Base-by-base conservation (phyloP, 2,329 filamentous ascomycete genomes). In the Ophiostoma sp. region DNA sequence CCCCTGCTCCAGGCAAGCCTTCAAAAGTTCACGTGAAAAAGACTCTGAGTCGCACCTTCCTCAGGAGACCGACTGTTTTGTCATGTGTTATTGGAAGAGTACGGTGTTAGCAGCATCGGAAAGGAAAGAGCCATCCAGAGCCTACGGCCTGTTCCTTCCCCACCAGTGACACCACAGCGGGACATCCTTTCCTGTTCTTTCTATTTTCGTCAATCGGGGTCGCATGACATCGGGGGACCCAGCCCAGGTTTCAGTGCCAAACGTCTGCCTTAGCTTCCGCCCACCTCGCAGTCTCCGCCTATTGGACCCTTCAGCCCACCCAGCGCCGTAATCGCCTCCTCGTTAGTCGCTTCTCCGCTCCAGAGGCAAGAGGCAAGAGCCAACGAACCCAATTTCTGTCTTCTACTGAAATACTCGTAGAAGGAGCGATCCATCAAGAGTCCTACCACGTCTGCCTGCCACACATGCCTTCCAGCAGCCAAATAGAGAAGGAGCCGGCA, bases 401-500 rank as follows among this genome's bases (percentile, higher is more conserved):
- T 38, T 60, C 18, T 36, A 60, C 55, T 60, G 11, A 38, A 12
- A 14, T 38, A 38, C 27, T 58, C 27, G n/a, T 44, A n/a, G 62
- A 64, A 64, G 62, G 62, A 41, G 38, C 60, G 60, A 60, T 38
- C 55, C 60, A 63, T 63, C 40, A 41, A 41, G 16, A 41, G 60
- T 63, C 60, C 60, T 60, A 60, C 55, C 55, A 38, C 49, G 49
- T 7, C 55, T 38, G 55, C 55, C 55, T 60, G 38, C 55, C 47
- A 7, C 2, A 62, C 58, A 49, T 64, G 64, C 65, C 68, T 40
- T 68, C 67, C 14, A 66, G 62, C 65, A 68, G 68, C 6, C 67
- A 64, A 68, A 72, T 64, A 67, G 69, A 69, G 67, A 72, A 68
- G 62, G 70, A 72, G 67, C 70, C 68, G 27, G 67, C 72, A 70